phyloP scores from a whole-genome alignment of 345 rosid species.

The Conringia planisiliqua region DNA sequence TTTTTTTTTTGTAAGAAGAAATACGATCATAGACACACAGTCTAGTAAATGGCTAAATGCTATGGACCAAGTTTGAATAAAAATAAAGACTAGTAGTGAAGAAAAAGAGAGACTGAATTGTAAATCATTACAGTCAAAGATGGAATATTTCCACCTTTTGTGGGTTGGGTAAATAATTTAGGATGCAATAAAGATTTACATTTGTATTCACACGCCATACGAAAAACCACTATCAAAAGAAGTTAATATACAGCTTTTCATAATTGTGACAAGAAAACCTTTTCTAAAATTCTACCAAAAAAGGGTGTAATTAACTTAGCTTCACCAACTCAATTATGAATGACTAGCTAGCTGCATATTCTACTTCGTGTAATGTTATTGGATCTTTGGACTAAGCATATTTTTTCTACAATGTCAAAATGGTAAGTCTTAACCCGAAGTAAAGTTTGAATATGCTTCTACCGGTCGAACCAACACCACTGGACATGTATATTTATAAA shows the following conservation, averaged over 20 bases:
- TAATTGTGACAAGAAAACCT: not conserved
- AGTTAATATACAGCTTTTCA: slow-evolving; percentile 9
- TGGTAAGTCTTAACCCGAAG: not conserved
- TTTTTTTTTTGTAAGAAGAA: no score
- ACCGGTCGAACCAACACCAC: not conserved
- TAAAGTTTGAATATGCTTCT: not conserved
- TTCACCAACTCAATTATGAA: not conserved
- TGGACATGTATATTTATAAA: not conserved
- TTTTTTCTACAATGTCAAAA: not conserved
- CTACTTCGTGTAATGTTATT: not conserved
- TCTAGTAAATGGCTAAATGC: not conserved
- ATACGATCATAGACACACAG: not conserved
- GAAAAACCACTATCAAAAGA: slow-evolving; percentile 5
- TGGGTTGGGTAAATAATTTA: not conserved
- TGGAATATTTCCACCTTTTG: slow-evolving; percentile 1
- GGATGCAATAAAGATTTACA: slow-evolving; percentile 6
- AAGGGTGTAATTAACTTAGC: slow-evolving; percentile 2
- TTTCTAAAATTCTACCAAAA: not conserved
- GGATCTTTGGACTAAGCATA: not conserved
- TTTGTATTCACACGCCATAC: slow-evolving; percentile 23
- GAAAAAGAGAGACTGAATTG: slow-evolving; percentile 16
- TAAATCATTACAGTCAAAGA: slow-evolving; percentile 29
- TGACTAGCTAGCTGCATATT: not conserved
- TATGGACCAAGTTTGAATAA: slow-evolving; percentile 17
- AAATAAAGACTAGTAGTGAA: slow-evolving; percentile 1